Percentiles rank a stretch among this genome's conserved stretches.
phyloP scores from a whole-genome alignment of 1,284 basidiomycete species.

The Pseudozyma flocculosa region DNA sequence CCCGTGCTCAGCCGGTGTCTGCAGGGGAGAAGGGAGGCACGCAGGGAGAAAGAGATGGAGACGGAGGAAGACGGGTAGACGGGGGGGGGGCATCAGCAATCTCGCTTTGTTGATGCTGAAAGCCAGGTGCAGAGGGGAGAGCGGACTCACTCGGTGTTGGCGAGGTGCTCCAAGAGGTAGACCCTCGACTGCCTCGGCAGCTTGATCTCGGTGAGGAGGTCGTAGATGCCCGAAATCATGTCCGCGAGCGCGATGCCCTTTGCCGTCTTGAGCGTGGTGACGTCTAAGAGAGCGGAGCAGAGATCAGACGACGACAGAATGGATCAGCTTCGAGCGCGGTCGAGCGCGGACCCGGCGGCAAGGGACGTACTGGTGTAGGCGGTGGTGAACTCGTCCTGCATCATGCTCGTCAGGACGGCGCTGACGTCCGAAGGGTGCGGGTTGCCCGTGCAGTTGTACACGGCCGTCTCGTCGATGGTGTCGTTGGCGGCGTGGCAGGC shows the following conservation, averaged over 20 bases:
- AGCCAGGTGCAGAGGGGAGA: neutral
- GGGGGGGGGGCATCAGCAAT: no score
- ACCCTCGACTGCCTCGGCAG: constrained; percentile 81
- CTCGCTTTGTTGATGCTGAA: no score
- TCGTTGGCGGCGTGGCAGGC: constrained; percentile 97
- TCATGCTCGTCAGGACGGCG: constrained; percentile 89
- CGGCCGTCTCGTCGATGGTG: constrained; percentile 77
- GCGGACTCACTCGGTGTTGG: constrained; percentile 76
- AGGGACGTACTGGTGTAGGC: constrained; percentile 73
- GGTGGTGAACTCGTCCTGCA: constrained; percentile 92
- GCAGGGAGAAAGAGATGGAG: neutral
- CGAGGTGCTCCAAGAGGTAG: constrained; percentile 81
- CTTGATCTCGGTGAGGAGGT: constrained; percentile 82
- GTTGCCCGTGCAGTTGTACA: constrained; percentile 95
- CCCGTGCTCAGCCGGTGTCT: constrained; percentile 91
- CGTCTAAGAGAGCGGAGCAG: constrained; percentile 68
- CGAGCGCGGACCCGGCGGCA: no score
- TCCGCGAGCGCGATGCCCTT: constrained; percentile 94
- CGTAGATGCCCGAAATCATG: constrained; percentile 88
- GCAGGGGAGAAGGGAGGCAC: neutral
- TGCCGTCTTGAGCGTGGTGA: constrained; percentile 81
- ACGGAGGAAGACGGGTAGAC: neutral
- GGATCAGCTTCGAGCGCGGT: no score
- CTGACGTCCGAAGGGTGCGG: constrained; percentile 94
- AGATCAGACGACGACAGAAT: no score